These are phyloP conservation scores for Coccinonectria pachysandricola DNA, from an alignment of 2,329 filamentous ascomycete species.

Conservation along the genomic window DNA sequence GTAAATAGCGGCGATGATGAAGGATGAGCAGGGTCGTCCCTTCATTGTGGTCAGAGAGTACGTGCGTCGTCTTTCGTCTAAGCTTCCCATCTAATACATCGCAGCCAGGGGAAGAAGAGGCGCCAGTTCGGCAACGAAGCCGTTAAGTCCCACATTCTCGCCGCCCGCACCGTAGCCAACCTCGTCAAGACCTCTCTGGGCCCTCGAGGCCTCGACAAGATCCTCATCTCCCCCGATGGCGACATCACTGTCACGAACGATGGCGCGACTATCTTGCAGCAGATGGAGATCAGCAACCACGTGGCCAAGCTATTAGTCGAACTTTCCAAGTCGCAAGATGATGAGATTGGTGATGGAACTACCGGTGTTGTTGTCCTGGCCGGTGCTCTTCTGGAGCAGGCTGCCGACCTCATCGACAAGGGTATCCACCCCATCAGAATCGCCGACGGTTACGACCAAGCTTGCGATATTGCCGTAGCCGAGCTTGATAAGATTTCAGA, in stretches of 20 bases:
- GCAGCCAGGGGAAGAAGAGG: constrained; percentile 93
- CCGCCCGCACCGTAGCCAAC: constrained; percentile 89
- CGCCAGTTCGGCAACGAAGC: constrained; percentile 93
- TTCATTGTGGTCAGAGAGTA: constrained; percentile 99
- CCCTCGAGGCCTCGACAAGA: constrained; percentile 94
- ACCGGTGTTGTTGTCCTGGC: constrained; percentile 96
- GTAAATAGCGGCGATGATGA: constrained; percentile 59
- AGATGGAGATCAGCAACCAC: constrained; percentile 99
- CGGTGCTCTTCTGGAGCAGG: constrained; percentile 89
- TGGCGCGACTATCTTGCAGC: constrained; percentile 90
- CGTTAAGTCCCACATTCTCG: constrained; percentile 96
- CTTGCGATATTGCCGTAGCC: constrained; percentile 89
- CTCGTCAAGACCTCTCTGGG: constrained; percentile 97
- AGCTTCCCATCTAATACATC: constrained; percentile 6
- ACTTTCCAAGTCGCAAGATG: constrained; percentile 95
- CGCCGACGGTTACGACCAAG: constrained; percentile 94
- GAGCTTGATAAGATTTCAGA: constrained; percentile 93
- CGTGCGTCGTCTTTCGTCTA: constrained; percentile 26
- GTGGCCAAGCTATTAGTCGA: constrained; percentile 95
- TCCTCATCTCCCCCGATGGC: constrained; percentile 94
- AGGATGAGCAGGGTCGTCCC: constrained; percentile 93
- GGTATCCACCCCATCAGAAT: constrained; percentile 98
- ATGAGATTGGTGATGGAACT: constrained; percentile 97
- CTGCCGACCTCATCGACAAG: constrained; percentile 97
- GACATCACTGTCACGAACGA: constrained; percentile 99